Base-by-base conservation (phyloP, 306 rosid species). In the Bauhinia variegata region DNA sequence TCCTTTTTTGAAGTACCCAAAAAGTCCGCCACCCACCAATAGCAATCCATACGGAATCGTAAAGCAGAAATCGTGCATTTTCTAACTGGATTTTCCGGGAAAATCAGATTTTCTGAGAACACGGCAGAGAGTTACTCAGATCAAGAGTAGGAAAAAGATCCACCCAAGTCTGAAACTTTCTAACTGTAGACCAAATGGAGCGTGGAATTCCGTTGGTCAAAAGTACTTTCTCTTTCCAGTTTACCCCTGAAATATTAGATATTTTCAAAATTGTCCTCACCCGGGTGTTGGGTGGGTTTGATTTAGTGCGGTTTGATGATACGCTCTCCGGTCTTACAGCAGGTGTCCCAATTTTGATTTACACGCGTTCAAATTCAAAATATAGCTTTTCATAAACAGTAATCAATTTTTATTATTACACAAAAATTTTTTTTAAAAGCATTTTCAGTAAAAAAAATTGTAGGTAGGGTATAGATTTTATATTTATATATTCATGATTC, bases 41-140 rank as follows among this genome's bases (percentile, higher is more conserved):
- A 84, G 0, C 81, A 91, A 54, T 15, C 97, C 97, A 62, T 91
- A 91, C 1, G 97, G 97, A 52, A 91, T 91, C 50, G 97, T 82
- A 70, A 91, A 86, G 70, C 97, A 91, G 89, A 91, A 91, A 83
- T 91, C 97, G 77, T 88, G 93, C 96, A 91, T 91, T 75, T 82
- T 85, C 47, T 42, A 67, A 57, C 44, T 53, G 53, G 81, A 74
- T 19, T 73, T 46, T 54, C 18, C 2, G 28, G 11, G 63, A 41
- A 42, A n/a, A n/a, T n/a, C n/a, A n/a, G n/a, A n/a, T n/a, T n/a
- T n/a, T 42, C 50, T 12, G 52, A 12, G n/a, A 12, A 31, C 43
- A 43, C 16, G 2, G 2, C 28, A 23, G 11, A 0, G 46, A 11
- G 17, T 12, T 50, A 65, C 41, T 9, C 63, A 54, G 62, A 41